Percentiles rank a stretch among this genome's conserved stretches.
These are phyloP conservation scores for Kurtzmaniella fragi DNA, from an alignment of 805 yeast species.

Conservation along the genomic window DNA sequence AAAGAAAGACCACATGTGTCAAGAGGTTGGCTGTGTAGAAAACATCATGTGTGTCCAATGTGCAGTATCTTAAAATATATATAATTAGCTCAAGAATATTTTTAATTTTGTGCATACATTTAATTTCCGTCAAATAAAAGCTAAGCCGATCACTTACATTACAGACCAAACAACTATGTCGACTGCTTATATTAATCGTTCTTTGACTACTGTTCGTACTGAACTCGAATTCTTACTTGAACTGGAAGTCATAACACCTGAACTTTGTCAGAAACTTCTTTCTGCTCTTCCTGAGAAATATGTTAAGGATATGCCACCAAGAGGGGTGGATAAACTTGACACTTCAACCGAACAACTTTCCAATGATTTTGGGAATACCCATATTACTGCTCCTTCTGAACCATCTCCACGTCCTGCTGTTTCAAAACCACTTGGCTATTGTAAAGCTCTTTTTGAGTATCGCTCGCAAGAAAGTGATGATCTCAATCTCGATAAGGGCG, in stretches of 20 bases:
- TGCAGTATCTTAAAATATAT: constrained; percentile 45
- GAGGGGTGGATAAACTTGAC: constrained; percentile 33
- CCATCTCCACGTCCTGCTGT: constrained; percentile 12
- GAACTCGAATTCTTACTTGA: constrained; percentile 78
- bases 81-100: constrained; percentile 39
- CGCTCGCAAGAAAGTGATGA: constrained; percentile 74
- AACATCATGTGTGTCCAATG: neutral
- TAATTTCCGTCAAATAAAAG: neutral
- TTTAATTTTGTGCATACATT: neutral
- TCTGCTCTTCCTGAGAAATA: constrained; percentile 54
- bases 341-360: constrained; percentile 4
- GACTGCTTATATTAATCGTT: constrained; percentile 67
- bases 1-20: neutral
- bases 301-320: constrained; percentile 45
- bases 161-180: constrained; percentile 21
- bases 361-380: constrained; percentile 6
- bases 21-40: neutral
- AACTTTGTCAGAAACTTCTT: constrained; percentile 47
- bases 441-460: constrained; percentile 73
- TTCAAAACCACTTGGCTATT: constrained; percentile 27
- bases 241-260: constrained; percentile 62
- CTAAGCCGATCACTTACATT: no score
- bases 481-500: constrained; percentile 59
- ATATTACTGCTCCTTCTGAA: constrained; percentile 10
- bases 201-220: constrained; percentile 67